Base-by-base conservation (phyloP, 148 eudicot species). In the Arctostaphylos glauca region DNA sequence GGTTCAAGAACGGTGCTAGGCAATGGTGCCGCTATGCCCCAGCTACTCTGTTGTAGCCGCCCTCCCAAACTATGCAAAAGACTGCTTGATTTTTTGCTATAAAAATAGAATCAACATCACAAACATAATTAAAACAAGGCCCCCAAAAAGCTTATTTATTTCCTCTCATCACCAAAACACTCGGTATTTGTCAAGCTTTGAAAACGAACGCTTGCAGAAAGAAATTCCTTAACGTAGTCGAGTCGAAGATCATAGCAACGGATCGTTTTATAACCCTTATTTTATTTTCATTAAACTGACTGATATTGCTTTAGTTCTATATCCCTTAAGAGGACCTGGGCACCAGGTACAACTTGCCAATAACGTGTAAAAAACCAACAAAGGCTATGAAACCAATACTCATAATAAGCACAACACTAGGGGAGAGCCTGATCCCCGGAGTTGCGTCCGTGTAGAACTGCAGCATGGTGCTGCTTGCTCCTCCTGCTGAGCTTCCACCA, bases 311-410 rank as follows among this genome's bases (percentile, higher is more conserved):
- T 41, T 9, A 2, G 14, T 38, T 1, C 2, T 41, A 68, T 73
- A 9, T 9, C 5, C 0, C 9, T 64, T 3, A 21, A 1, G 48
- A 73, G 3, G 76, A 46, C 55, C 56, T 74, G 9, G 55, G 77
- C 55, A 21, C 77, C 14, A 48, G 56, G 56, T 48, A 49, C 55
- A 49, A 49, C 43, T 74, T 74, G 14, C 77, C 77, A 7, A 48
- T 9, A 49, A 48, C 77, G n/a, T 49, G 77, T 19, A 74, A 48
- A 9, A 48, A 9, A 31, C 55, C 77, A 21, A 74, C 77, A 74
- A 74, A 74, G 55, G 77, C 77, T 74, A 74, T 49, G 78, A 74
- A 74, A 0, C 78, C 78, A 74, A 74, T 49, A 5, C 78, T 49
- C 78, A 74, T 49, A 16, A 49, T 14, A 9, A 74, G 78, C 55